Evolutionary conservation across 1,284 basidiomycete genomes (phyloP).

Genomic region (Tilletia setariae): DNA sequence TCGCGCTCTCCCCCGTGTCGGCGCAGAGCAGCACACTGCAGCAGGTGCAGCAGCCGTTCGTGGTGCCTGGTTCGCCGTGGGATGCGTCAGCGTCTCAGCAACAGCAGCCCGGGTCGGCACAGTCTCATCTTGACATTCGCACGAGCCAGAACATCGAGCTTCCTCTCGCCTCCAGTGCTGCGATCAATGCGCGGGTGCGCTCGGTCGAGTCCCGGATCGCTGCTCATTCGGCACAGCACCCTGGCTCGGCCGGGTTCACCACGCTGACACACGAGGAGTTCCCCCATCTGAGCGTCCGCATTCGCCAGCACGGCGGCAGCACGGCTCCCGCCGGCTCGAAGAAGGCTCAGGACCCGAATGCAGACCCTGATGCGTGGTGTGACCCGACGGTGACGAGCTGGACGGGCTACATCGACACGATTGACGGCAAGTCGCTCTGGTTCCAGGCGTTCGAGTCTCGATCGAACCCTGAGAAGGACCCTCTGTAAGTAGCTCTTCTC

Average conservation of each 20-base stretch:
- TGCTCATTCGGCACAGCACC: neutral
- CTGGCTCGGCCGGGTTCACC: neutral
- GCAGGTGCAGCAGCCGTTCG: neutral
- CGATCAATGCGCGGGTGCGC: constrained; percentile 2
- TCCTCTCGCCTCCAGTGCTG: neutral
- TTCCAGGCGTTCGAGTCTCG: constrained; percentile 83
- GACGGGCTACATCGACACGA: constrained; percentile 61
- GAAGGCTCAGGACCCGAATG: neutral
- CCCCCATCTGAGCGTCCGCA: constrained; percentile 36
- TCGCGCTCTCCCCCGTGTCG: too few relatives aligned
- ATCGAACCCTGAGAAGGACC: constrained; percentile 65
- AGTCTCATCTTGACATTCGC: neutral
- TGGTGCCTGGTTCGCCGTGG: too few relatives aligned
- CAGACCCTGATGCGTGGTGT: constrained; percentile 43
- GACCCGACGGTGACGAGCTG: constrained; percentile 46
- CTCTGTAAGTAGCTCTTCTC: constrained; percentile 61
- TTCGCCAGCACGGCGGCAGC: constrained; percentile 16
- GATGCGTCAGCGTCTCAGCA: neutral
- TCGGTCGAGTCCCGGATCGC: constrained; percentile 1
- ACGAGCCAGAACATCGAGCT: constrained; percentile 3
- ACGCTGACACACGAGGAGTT: constrained; percentile 39
- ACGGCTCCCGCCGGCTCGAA: neutral
- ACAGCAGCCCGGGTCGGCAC: neutral
- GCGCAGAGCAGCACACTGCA: neutral
- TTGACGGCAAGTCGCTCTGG: constrained; percentile 69